A percentile compares a stretch with the other conserved stretches of the same genome.
Evolutionary conservation across 2,329 filamentous ascomycete species (phyloP).

Genomic region (Pestalotiopsis sp.): DNA sequence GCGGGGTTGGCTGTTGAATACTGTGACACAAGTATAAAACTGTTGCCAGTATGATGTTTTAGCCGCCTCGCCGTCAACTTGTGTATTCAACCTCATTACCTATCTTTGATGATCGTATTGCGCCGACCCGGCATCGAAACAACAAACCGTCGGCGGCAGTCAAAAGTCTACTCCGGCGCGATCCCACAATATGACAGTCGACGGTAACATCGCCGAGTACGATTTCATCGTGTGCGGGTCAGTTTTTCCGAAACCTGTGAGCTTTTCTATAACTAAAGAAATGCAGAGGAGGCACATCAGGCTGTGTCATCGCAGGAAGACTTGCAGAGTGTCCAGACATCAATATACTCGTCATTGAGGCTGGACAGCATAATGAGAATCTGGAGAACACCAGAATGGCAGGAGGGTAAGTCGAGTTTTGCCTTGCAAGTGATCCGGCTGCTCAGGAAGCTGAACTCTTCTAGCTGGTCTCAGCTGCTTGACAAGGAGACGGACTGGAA

Average conservation of each 20-base stretch:
- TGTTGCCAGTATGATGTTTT: too few relatives aligned
- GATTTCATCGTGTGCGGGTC: slow-evolving; percentile 38
- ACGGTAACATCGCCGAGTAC: slow-evolving; percentile 17
- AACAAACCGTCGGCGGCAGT: too few relatives aligned
- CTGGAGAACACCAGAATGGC: slow-evolving; percentile 53
- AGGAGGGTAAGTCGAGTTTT: slow-evolving; percentile 39
- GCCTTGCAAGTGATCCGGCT: not conserved
- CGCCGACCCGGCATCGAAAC: too few relatives aligned
- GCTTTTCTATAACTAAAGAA: not conserved
- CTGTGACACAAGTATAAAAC: too few relatives aligned
- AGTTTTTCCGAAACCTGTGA: slow-evolving; percentile 12
- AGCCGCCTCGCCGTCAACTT: too few relatives aligned
- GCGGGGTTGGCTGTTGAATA: not conserved
- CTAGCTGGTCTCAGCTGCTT: not conserved
- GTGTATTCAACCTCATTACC: too few relatives aligned
- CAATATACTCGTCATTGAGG: slow-evolving; percentile 37
- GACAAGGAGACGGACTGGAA: slow-evolving; percentile 10
- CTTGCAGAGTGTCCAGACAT: slow-evolving; percentile 34
- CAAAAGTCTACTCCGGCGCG: not conserved
- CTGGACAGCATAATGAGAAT: slow-evolving; percentile 40
- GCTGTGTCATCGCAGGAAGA: slow-evolving; percentile 38
- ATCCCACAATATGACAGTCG: not conserved
- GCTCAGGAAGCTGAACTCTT: not conserved
- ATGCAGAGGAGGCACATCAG: slow-evolving; percentile 36
- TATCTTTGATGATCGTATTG: too few relatives aligned